Conservation (phyloP, 2,329 filamentous ascomycete genomes). For the Sporothrix humicola region DNA sequence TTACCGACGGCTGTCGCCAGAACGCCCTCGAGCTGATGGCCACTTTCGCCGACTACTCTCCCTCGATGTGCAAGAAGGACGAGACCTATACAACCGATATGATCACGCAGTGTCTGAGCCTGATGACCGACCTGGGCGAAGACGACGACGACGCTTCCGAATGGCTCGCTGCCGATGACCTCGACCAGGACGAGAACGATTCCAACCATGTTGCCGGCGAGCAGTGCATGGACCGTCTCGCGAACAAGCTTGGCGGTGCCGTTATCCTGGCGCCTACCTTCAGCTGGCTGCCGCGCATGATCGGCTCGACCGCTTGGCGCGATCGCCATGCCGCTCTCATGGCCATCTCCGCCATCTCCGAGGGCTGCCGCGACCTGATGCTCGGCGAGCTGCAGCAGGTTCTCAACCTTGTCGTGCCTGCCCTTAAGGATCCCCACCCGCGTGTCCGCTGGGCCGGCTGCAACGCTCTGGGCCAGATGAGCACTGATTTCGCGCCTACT, state of each 20-base stretch:
- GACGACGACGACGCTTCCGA: slow-evolving; percentile 95
- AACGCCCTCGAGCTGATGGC: slow-evolving; percentile 97
- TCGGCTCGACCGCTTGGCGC: slow-evolving; percentile 91
- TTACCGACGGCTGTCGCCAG: slow-evolving; percentile 86
- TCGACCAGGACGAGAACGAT: slow-evolving; percentile 95
- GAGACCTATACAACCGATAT: slow-evolving; percentile 90
- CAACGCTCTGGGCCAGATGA: slow-evolving; percentile 99
- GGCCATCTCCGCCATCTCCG: slow-evolving; percentile 98
- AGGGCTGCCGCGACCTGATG: slow-evolving; percentile 96
- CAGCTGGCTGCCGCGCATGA: slow-evolving; percentile 96
- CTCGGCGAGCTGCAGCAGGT: slow-evolving; percentile 92
- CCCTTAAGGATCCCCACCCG: slow-evolving; percentile 86
- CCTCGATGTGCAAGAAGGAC: slow-evolving; percentile 94
- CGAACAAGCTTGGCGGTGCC: slow-evolving; percentile 95
- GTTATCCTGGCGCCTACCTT: slow-evolving; percentile 93
- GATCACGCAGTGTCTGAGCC: slow-evolving; percentile 95
- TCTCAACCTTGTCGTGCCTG: slow-evolving; percentile 90
- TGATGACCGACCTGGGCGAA: slow-evolving; percentile 95
- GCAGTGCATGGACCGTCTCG: slow-evolving; percentile 96
- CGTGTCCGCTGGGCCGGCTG: slow-evolving; percentile 97
- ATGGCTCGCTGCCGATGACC: slow-evolving; percentile 91
- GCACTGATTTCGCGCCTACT: slow-evolving; percentile 95
- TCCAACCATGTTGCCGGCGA: slow-evolving; percentile 97
- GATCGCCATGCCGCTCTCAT: slow-evolving; percentile 96
- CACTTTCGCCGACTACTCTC: slow-evolving; percentile 93